phyloP scores from a whole-genome alignment of 176 grass and related monocot genomes.

The Aechmea fasciata region DNA sequence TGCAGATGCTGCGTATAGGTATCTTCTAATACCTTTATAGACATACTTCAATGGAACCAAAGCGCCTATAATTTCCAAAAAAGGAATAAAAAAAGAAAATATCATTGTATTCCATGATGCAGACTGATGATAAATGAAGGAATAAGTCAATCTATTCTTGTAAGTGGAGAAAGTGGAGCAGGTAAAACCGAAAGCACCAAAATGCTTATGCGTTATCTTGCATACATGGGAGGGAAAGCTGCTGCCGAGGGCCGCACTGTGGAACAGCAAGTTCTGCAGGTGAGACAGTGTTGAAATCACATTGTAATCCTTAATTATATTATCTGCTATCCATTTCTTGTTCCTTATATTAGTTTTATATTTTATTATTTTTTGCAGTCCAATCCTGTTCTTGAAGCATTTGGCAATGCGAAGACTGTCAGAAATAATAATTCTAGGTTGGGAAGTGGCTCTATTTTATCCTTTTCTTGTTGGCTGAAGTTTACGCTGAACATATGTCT shows the following conservation, averaged over 20 bases:
- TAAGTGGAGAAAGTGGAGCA: constrained; percentile 34
- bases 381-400: constrained; percentile 99
- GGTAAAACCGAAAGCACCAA: constrained; percentile 33
- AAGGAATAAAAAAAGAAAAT: not conserved
- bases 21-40: constrained; percentile 12
- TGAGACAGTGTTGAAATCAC: not conserved
- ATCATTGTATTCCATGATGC: not conserved
- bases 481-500: not conserved
- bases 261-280: constrained; percentile 25
- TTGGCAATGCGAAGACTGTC: constrained; percentile 99
- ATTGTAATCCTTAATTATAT: not conserved
- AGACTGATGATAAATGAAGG: constrained; percentile 25
- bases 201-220: constrained; percentile 32
- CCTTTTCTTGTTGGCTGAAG: not conserved
- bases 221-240: constrained; percentile 23
- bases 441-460: constrained; percentile 10
- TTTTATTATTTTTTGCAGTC: constrained; percentile 43
- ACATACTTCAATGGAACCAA: not conserved
- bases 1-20: constrained; percentile 95
- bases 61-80: not conserved
- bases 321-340: not conserved
- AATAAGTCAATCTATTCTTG: constrained; percentile 25
- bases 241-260: constrained; percentile 18
- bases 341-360: not conserved
- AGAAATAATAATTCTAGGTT: constrained; percentile 99